A percentile compares a stretch with the other conserved stretches of the same genome.
phyloP scores from a whole-genome alignment of 2,329 filamentous ascomycete genomes.

The Cladosporium sp. region DNA sequence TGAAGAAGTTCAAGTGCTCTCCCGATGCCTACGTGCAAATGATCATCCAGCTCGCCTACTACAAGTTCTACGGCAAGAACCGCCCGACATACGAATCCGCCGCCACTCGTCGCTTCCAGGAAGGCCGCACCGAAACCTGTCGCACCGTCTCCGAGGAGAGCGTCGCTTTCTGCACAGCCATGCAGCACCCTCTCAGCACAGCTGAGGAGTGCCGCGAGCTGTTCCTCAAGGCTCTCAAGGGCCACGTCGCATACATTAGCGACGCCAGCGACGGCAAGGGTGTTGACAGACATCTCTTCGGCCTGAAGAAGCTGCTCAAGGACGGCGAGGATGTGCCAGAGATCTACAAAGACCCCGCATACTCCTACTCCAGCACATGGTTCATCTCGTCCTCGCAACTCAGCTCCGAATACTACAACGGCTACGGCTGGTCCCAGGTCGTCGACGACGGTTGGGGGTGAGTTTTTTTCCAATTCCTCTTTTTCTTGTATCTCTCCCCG shows the following conservation, averaged over 20 bases:
- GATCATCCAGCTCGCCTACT: constrained; percentile 96
- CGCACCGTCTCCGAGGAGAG: constrained; percentile 88
- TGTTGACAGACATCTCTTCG: constrained; percentile 95
- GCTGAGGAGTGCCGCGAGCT: constrained; percentile 68
- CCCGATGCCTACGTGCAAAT: constrained; percentile 98
- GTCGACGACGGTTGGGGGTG: constrained; percentile 87
- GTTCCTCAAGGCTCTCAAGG: constrained; percentile 77
- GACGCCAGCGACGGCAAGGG: constrained; percentile 90
- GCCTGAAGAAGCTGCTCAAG: constrained; percentile 84
- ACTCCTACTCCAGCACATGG: constrained; percentile 81
- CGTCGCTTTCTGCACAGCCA: constrained; percentile 84
- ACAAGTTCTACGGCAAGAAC: constrained; percentile 99
- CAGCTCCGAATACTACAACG: constrained; percentile 96
- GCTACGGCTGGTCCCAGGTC: constrained; percentile 98
- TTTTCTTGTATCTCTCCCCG: too few relatives aligned
- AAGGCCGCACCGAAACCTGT: constrained; percentile 94
- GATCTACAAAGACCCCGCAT: constrained; percentile 86
- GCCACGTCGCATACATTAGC: constrained; percentile 86
- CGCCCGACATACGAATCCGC: constrained; percentile 97
- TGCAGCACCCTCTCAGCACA: constrained; percentile 67
- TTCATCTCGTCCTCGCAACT: constrained; percentile 86
- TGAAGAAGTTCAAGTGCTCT: constrained; percentile 99
- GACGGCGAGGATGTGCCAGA: constrained; percentile 77
- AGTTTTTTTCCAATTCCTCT: constrained; percentile 25
- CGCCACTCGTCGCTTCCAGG: constrained; percentile 90